Base-by-base conservation (phyloP, 768 basidiomycete species). In the Imleria badia region DNA sequence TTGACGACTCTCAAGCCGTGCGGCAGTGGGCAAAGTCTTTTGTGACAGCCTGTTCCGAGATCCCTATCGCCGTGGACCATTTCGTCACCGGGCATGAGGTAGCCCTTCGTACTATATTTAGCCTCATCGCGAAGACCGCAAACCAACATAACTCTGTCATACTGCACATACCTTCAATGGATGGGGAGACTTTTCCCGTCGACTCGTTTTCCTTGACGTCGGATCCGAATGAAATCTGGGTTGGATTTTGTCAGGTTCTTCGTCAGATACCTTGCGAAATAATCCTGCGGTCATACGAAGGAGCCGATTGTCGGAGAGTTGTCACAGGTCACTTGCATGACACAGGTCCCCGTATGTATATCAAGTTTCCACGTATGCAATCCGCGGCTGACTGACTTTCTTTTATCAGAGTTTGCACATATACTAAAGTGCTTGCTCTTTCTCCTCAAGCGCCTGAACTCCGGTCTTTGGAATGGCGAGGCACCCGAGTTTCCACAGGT, bases 401-500 rank as follows among this genome's bases (percentile, higher is more conserved):
- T 48, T 62, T 35, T 40, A 54, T 29, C 60, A 89, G 85, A 89
- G 58, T 86, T 92, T 68, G 54, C 66, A 19, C 73, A 79, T 55
- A 76, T 88, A 54, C 73, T 87, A 39, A 78, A 73, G 59, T 84
- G 78, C 53, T 83, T 89, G 56, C 70, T 81, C 11, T 70, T 84
- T 42, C 75, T 92, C 30, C 69, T 89, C 33, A 80, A 82, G 56
- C 80, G 85, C 22, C 65, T 87, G 47, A 78, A 77, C 1, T 60
- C 70, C 3, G 64, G 75, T 12, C 67, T 93, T 14, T 98, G 96
- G 95, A 67, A 75, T 19, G 81, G 78, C 29, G 86, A 90, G 59
- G 80, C 81, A 1, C 75, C 82, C 6, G 86, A 91, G 62, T 90
- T 86, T 63, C 87, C 93, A 3, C 81, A 85, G 60, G 78, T 88